Conservation (phyloP, 441 rosid genomes). For the Corymbia citriodora region DNA sequence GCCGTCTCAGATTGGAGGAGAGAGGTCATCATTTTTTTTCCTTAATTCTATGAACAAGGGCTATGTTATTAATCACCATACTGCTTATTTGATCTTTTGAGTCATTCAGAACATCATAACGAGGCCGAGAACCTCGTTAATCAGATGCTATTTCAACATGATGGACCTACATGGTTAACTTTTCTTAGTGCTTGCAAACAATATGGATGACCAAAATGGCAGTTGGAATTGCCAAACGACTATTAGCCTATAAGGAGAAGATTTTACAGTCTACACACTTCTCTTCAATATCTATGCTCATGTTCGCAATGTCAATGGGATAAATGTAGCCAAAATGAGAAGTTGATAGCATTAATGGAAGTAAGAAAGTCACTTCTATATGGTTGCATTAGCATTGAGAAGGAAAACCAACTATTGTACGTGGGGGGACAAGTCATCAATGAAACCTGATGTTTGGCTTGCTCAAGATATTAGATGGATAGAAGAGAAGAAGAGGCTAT, state of each 20-base stretch:
- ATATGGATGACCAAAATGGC: constrained; percentile 45
- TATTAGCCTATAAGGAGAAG: constrained; percentile 37
- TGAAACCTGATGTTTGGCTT: constrained; percentile 36
- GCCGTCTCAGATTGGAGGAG: constrained; percentile 54
- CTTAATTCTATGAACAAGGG: constrained; percentile 51
- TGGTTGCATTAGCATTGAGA: constrained; percentile 40
- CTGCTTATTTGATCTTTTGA: constrained; percentile 76
- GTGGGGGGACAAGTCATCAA: constrained; percentile 58
- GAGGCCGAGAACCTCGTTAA: constrained; percentile 51
- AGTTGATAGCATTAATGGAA: constrained; percentile 41
- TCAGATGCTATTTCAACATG: constrained; percentile 64
- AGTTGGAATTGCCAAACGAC: constrained; percentile 41
- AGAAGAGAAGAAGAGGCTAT: constrained; percentile 65
- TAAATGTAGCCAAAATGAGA: constrained; percentile 45
- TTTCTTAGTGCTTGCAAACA: constrained; percentile 59
- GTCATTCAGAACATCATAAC: constrained; percentile 66
- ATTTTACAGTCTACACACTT: constrained; percentile 61
- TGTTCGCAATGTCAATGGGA: constrained; percentile 41
- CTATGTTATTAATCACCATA: constrained; percentile 40
- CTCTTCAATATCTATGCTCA: constrained; percentile 65
- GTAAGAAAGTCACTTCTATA: constrained; percentile 52
- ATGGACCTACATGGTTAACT: constrained; percentile 80
- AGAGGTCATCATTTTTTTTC: constrained; percentile 40
- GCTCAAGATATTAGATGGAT: constrained; percentile 41
- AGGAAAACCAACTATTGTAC: constrained; percentile 49